Conservation (phyloP, 169 alveolate species). For the Plasmodium vivax region DNA sequence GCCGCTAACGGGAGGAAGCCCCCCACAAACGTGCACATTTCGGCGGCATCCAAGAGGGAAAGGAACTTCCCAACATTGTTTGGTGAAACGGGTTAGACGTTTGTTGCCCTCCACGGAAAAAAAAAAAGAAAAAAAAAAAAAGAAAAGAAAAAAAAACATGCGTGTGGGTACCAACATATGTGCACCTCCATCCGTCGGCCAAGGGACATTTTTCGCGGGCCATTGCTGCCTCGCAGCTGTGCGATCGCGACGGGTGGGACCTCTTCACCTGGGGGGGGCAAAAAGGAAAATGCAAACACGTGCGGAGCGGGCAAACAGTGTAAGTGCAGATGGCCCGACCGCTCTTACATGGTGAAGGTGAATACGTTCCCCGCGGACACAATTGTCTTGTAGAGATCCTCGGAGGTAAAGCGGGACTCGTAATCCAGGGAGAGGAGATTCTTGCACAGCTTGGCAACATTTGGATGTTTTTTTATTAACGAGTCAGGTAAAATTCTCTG, state of each 20-base stretch:
- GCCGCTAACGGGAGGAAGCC: background rate
- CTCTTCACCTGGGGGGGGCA: background rate
- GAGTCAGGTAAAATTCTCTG: slow-evolving; percentile 73
- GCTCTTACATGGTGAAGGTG: background rate
- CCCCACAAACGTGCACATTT: background rate
- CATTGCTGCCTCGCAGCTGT: no score
- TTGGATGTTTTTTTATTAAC: slow-evolving; percentile 70
- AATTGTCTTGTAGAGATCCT: slow-evolving; percentile 28
- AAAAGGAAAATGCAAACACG: background rate
- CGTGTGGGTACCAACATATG: no score
- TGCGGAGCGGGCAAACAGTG: no score
- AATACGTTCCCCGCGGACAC: slow-evolving; percentile 16
- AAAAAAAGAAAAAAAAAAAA: no score
- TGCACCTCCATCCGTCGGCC: no score
- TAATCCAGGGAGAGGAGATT: slow-evolving; percentile 52
- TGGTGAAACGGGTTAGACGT: no score
- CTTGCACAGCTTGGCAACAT: slow-evolving; percentile 57
- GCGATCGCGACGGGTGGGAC: no score
- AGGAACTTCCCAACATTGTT: no score
- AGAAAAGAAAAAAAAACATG: no score
- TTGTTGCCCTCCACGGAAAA: no score
- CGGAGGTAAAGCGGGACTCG: slow-evolving; percentile 30
- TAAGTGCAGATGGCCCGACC: no score
- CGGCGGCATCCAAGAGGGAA: background rate
- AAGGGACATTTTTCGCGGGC: no score